A percentile compares a stretch with the other conserved stretches of the same genome.
Conservation (phyloP, 2,329 filamentous ascomycete genomes). For the Colletotrichum nymphaeae region DNA sequence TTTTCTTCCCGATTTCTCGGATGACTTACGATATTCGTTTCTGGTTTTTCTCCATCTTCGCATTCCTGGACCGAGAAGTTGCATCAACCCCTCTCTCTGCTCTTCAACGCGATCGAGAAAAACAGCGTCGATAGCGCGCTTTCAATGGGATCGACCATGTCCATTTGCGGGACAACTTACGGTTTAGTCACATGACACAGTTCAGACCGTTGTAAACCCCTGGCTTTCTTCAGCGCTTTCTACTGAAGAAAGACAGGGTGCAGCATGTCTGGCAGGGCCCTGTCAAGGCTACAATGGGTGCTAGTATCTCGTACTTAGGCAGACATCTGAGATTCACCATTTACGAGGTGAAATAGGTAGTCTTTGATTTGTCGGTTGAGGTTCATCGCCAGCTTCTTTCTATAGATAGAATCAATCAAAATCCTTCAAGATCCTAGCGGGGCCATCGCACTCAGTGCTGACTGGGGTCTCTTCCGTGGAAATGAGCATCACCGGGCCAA, state of each 20-base stretch:
- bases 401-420: background rate
- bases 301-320: background rate
- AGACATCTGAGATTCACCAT: background rate
- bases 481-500: background rate
- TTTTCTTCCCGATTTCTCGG: rapidly evolving
- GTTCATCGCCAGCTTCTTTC: background rate
- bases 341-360: background rate
- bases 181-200: slow-evolving; percentile 21
- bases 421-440: background rate
- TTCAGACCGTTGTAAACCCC: background rate
- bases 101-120: background rate
- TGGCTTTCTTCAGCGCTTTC: background rate
- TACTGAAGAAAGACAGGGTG: background rate
- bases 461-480: background rate
- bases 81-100: background rate
- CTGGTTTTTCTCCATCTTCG: slow-evolving; percentile 16
- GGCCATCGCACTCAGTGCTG: background rate
- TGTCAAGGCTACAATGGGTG: background rate
- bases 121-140: too few species aligned
- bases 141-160: background rate
- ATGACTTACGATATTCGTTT: slow-evolving; percentile 24
- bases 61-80: too few species aligned
- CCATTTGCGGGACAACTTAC: slow-evolving; percentile 1
- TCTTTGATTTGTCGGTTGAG: background rate
- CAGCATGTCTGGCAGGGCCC: background rate